Percentiles rank a stretch among this genome's conserved stretches.
phyloP scores from a whole-genome alignment of 306 rosid species.

The Gastrolobium bilobum region DNA sequence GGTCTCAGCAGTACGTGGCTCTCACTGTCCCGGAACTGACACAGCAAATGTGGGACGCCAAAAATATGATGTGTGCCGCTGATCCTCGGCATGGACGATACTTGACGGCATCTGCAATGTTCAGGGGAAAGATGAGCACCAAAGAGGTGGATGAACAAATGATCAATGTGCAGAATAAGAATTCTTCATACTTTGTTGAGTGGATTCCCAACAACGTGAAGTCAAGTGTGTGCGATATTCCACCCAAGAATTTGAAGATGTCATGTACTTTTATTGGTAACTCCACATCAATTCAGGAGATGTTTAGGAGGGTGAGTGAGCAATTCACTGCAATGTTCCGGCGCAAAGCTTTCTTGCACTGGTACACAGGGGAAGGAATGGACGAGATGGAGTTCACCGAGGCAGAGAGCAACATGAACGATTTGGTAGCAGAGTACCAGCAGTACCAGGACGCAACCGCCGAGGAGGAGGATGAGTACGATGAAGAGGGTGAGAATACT shows the following conservation, averaged over 20 bases:
- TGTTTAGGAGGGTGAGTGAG: slow-evolving; percentile 93
- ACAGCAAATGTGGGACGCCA: slow-evolving; percentile 97
- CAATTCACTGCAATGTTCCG: slow-evolving; percentile 91
- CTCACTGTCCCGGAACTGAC: slow-evolving; percentile 93
- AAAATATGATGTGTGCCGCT: slow-evolving; percentile 95
- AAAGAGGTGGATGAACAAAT: slow-evolving; percentile 92
- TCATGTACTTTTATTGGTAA: slow-evolving; percentile 85
- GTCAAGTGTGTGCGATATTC: slow-evolving; percentile 86
- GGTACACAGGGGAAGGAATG: slow-evolving; percentile 96
- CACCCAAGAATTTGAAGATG: slow-evolving; percentile 80
- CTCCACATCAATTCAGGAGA: slow-evolving; percentile 91
- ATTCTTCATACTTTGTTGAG: slow-evolving; percentile 88
- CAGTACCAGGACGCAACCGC: slow-evolving; percentile 92
- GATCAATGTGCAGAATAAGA: slow-evolving; percentile 94
- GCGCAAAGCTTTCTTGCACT: slow-evolving; percentile 89
- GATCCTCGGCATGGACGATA: slow-evolving; percentile 92
- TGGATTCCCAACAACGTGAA: slow-evolving; percentile 95
- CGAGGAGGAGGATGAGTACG: slow-evolving; percentile 79
- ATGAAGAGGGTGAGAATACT: slow-evolving; percentile 59
- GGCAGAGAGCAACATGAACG: slow-evolving; percentile 93
- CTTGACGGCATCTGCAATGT: slow-evolving; percentile 90
- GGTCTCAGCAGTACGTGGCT: slow-evolving; percentile 88
- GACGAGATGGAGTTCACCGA: slow-evolving; percentile 96
- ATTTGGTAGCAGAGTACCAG: slow-evolving; percentile 91
- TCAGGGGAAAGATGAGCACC: slow-evolving; percentile 94